These are phyloP conservation scores for Salix brachista DNA, from an alignment of 345 rosid genomes.

Conservation along the genomic window DNA sequence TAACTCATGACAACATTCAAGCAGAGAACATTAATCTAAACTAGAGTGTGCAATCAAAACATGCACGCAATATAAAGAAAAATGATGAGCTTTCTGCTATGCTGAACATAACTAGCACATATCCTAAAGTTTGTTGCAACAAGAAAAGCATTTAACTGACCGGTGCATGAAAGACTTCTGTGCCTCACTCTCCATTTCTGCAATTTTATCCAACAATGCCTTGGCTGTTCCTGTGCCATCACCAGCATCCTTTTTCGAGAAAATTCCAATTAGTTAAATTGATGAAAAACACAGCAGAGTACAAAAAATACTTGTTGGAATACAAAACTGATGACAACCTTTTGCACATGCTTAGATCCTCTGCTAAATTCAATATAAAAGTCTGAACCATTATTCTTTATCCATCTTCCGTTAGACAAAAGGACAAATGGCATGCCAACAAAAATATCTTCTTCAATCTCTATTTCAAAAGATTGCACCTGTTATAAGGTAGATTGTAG, in stretches of 20 bases:
- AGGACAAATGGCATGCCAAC: slow-evolving; percentile 95
- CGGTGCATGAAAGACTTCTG: slow-evolving; percentile 99
- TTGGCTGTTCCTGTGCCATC: slow-evolving; percentile 86
- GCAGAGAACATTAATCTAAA: not conserved
- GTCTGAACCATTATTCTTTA: slow-evolving; percentile 68
- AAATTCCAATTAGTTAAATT: slow-evolving; percentile 14
- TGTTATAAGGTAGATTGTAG: slow-evolving; percentile 28
- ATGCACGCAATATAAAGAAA: not conserved
- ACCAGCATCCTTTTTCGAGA: slow-evolving; percentile 55
- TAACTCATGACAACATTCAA: not conserved
- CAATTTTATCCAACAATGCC: slow-evolving; percentile 67
- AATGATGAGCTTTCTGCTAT: not conserved
- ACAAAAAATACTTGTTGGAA: not conserved
- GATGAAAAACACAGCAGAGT: slow-evolving; percentile 7
- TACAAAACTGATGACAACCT: slow-evolving; percentile 48
- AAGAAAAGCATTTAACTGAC: slow-evolving; percentile 37
- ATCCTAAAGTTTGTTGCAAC: not conserved
- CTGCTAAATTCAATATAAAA: slow-evolving; percentile 65
- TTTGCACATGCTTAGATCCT: slow-evolving; percentile 50
- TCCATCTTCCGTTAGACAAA: slow-evolving; percentile 68
- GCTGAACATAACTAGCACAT: not conserved
- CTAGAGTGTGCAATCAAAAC: not conserved
- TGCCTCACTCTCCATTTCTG: slow-evolving; percentile 80
- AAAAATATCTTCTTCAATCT: slow-evolving; percentile 64
- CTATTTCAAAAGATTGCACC: slow-evolving; percentile 74